Evolutionary conservation across 2,329 filamentous ascomycete genomes (phyloP).

Genomic region (Aspergillus spinulosporus): DNA sequence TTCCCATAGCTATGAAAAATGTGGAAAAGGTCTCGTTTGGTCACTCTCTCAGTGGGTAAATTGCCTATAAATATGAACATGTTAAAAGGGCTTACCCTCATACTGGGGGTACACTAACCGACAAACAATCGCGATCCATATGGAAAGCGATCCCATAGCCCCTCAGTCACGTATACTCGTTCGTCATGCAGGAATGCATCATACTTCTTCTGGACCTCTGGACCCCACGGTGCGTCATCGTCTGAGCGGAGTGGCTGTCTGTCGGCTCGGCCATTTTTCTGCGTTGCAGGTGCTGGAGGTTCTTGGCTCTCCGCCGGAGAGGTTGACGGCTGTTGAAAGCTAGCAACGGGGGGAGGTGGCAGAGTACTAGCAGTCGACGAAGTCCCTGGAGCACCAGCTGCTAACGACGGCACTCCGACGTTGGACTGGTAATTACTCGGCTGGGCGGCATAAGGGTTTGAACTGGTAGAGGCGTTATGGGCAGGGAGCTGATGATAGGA

Average conservation of each 20-base stretch:
- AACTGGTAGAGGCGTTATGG: constrained; percentile 30
- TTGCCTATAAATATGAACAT: constrained; percentile 62
- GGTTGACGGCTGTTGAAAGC: constrained; percentile 38
- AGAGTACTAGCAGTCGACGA: constrained; percentile 36
- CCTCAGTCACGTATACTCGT: constrained; percentile 53
- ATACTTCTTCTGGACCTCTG: constrained; percentile 51
- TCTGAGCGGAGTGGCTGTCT: constrained; percentile 31
- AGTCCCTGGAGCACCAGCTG: constrained; percentile 39
- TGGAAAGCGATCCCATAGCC: constrained; percentile 54
- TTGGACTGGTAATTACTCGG: constrained; percentile 39
- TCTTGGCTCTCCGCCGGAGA: constrained; percentile 28
- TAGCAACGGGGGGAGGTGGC: constrained; percentile 44
- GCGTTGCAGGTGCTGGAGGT: constrained; percentile 21
- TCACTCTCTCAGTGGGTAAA: constrained; percentile 86
- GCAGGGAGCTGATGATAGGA: constrained; percentile 42
- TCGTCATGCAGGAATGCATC: constrained; percentile 54
- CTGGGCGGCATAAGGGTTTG: constrained; percentile 32
- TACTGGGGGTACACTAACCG: constrained; percentile 36
- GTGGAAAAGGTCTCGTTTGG: constrained; percentile 90
- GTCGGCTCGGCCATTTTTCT: constrained; percentile 31
- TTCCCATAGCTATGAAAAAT: constrained; percentile 82
- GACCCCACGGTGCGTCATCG: constrained; percentile 49
- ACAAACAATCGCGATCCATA: constrained; percentile 52
- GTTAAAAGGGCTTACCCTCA: neutral
- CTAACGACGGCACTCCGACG: constrained; percentile 24